Percentiles rank a stretch among this genome's conserved stretches.
Evolutionary conservation across 176 grass and related monocot genomes (phyloP).

Genomic region (Hordeum vulgare): DNA sequence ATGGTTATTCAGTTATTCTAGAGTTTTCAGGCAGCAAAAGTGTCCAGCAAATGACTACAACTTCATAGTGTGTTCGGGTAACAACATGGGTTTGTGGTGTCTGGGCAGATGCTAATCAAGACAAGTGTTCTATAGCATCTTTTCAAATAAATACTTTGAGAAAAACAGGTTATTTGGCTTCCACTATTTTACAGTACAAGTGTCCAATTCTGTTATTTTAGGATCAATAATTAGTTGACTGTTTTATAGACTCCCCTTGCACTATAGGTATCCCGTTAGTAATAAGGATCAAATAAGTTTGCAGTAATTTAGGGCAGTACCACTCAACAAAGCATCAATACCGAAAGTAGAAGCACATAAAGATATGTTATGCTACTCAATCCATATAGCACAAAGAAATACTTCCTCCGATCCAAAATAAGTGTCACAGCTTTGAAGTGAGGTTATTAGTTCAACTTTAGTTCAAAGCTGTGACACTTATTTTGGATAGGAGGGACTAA

Average conservation of each 20-base stretch:
- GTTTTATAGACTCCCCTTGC: not conserved
- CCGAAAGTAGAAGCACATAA: not conserved
- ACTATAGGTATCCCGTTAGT: not conserved
- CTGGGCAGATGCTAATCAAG: not conserved
- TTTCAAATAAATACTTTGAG: not conserved
- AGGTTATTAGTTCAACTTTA: too few relatives aligned
- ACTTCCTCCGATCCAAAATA: too few relatives aligned
- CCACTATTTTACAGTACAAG: not conserved
- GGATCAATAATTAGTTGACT: not conserved
- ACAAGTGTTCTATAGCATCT: not conserved
- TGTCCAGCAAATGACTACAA: not conserved
- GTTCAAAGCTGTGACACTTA: too few relatives aligned
- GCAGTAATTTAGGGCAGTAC: not conserved
- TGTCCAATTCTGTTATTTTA: not conserved
- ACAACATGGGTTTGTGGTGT: not conserved
- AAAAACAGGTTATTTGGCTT: not conserved
- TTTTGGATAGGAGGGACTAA: too few relatives aligned
- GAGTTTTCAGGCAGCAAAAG: not conserved
- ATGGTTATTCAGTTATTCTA: not conserved
- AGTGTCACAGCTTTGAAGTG: too few relatives aligned
- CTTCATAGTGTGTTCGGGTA: not conserved
- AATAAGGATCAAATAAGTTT: not conserved
- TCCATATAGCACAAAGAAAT: slow-evolving; percentile 5
- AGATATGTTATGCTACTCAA: not conserved
- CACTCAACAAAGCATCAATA: not conserved